phyloP scores from a whole-genome alignment of 768 basidiomycete genomes.

The Russula sp. region DNA sequence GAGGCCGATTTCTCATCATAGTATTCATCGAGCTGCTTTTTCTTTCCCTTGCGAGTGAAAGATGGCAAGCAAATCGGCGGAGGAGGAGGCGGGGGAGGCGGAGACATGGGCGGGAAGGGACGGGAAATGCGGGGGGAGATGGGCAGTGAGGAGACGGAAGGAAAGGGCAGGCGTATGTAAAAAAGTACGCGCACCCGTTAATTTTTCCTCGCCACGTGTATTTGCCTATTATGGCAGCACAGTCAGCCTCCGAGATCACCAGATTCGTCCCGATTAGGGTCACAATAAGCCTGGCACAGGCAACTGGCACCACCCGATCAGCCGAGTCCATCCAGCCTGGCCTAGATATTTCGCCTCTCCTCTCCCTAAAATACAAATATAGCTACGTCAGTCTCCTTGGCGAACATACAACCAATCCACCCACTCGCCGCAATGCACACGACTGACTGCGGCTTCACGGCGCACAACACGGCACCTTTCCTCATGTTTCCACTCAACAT shows the following conservation, averaged over 20 bases:
- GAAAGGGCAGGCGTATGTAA: background rate
- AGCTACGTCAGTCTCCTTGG: background rate
- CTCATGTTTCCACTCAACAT: conserved; percentile 3
- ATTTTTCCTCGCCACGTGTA: conserved; percentile 6
- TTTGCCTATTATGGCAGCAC: background rate
- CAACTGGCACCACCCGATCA: background rate
- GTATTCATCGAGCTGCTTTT: conserved; percentile 10
- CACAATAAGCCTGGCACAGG: background rate
- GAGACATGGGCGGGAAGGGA: conserved; percentile 10
- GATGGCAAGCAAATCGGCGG: conserved; percentile 20
- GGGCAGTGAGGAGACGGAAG: background rate
- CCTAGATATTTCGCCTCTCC: background rate
- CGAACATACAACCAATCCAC: background rate
- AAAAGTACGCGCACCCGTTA: background rate
- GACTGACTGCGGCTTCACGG: background rate
- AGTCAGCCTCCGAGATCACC: background rate
- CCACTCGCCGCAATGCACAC: background rate
- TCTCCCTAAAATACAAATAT: background rate
- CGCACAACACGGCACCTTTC: background rate
- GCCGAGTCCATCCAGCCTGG: too few relatives aligned
- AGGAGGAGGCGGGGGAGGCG: conserved; percentile 15
- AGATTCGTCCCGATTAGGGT: background rate
- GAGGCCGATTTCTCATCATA: conserved; percentile 15
- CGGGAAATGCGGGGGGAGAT: background rate
- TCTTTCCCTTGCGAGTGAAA: conserved; percentile 18